Evolutionary conservation across 805 yeast genomes (phyloP), one percentile per base, ranked within the genome.

Genomic region (Lachancea mirantina): DNA sequence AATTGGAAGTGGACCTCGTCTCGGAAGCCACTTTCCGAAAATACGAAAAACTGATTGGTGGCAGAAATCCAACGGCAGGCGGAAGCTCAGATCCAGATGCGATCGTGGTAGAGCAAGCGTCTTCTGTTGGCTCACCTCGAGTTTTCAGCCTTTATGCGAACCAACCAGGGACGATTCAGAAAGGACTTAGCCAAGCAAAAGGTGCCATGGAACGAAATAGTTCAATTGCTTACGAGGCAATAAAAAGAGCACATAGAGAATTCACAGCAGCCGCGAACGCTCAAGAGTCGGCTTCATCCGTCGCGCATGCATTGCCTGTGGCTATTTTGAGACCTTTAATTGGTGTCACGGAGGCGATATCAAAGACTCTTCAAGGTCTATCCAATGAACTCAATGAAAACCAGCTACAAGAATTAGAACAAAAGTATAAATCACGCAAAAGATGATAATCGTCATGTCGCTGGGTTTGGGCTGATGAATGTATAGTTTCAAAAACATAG

Each of bases 271-370:
- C 32, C 8, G 78, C 75, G 0, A 74, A 69, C 39, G 75, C 84
- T 0, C 78, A 73, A 45, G 78, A 69, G 4, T 84, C 88, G 0
- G 72, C 84, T 0, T 57, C 65, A 13, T 77, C 84, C 1, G 65
- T 85, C 9, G 78, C 83, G 9, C 73, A 72, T 42, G 84, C 81
- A 0, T 75, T 94, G 1, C 96, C 96, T 0, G 74, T 84, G 10
- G 78, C 84, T 13, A 57, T 88, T 10, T 67, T 88, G 2, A 57
- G 96, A 26, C 96, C 96, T 2, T 69, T 85, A 40, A 85, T 88
- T 46, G 97, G 96, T 2, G 85, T 95, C 0, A 82, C 96, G 0
- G 96, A 85, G 52, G 95, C 94, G 0, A 67, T 88, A 5, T 79
- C 89, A 5, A 82, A 77, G 48, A 71, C 95, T 1, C 63, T 88